A percentile compares a stretch with the other conserved stretches of the same genome.
Conservation (phyloP, 257 asterid genomes). For the Thymus quinquecostatus region DNA sequence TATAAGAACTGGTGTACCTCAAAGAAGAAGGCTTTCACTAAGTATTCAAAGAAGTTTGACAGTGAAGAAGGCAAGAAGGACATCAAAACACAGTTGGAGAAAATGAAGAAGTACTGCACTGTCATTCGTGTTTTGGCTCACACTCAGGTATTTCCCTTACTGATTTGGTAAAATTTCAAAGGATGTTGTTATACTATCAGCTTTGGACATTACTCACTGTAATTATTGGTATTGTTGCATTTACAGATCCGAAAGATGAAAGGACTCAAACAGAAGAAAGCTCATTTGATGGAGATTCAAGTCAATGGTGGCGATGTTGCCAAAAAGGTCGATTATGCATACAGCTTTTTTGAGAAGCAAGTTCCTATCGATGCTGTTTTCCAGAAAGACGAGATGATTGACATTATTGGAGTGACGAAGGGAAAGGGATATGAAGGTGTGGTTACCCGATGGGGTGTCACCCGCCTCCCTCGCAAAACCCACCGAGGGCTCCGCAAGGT, state of each 20-base stretch:
- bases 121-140: slow-evolving; percentile 77
- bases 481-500: slow-evolving; percentile 92
- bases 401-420: slow-evolving; percentile 78
- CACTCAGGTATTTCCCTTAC: slow-evolving; percentile 59
- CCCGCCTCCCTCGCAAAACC: slow-evolving; percentile 87
- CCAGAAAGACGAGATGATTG: slow-evolving; percentile 90
- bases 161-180: too few relatives aligned
- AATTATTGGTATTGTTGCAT: background rate
- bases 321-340: slow-evolving; percentile 77
- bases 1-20: slow-evolving; percentile 82
- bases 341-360: slow-evolving; percentile 74
- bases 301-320: slow-evolving; percentile 77
- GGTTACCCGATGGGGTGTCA: slow-evolving; percentile 92
- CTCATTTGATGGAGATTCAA: slow-evolving; percentile 88
- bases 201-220: background rate
- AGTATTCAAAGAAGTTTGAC: slow-evolving; percentile 65
- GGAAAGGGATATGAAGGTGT: slow-evolving; percentile 91
- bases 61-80: slow-evolving; percentile 70
- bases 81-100: slow-evolving; percentile 63
- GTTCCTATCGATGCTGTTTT: slow-evolving; percentile 83
- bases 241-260: slow-evolving; percentile 74
- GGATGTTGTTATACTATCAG: background rate
- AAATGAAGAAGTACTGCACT: slow-evolving; percentile 70
- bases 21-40: slow-evolving; percentile 72
- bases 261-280: slow-evolving; percentile 85